Percentiles rank a stretch among this genome's conserved stretches.
phyloP scores from a whole-genome alignment of 1,284 basidiomycete genomes.

The Cyathus pygmaeus region DNA sequence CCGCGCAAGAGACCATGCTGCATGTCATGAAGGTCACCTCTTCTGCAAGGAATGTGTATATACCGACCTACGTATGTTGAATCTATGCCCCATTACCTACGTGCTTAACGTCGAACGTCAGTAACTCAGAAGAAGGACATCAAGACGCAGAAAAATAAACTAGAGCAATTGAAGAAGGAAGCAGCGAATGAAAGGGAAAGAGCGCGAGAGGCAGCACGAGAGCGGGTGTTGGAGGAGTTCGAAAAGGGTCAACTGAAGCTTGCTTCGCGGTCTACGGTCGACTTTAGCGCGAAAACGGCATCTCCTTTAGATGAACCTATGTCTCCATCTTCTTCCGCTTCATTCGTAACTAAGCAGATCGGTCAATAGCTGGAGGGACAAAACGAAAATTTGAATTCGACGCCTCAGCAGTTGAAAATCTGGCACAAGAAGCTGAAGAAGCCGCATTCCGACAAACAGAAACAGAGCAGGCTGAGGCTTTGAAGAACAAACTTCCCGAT shows the following conservation, averaged over 20 bases:
- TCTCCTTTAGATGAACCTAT: conserved; percentile 28
- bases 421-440: conserved; percentile 85
- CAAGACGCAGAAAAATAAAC: conserved; percentile 81
- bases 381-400: conserved; percentile 87
- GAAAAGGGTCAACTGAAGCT: conserved; percentile 83
- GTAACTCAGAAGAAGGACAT: conserved; percentile 92
- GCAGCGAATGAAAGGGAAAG: conserved; percentile 77
- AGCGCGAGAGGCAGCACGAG: conserved; percentile 78
- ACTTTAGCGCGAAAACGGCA: conserved; percentile 42
- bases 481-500: conserved; percentile 89
- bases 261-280: conserved; percentile 51
- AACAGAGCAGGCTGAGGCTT: conserved; percentile 83
- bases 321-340: conserved; percentile 17
- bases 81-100: no score
- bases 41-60: conserved; percentile 92
- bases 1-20: conserved; percentile 80
- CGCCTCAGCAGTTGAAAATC: conserved; percentile 70
- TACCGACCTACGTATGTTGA: conserved; percentile 74
- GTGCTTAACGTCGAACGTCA: conserved; percentile 41
- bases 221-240: conserved; percentile 87
- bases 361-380: conserved; percentile 59
- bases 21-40: conserved; percentile 86
- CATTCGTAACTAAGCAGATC: not conserved
- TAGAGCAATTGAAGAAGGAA: conserved; percentile 79
- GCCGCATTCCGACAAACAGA: conserved; percentile 85